Conservation (phyloP, 1,284 basidiomycete genomes). For the Cerrena zonata region DNA sequence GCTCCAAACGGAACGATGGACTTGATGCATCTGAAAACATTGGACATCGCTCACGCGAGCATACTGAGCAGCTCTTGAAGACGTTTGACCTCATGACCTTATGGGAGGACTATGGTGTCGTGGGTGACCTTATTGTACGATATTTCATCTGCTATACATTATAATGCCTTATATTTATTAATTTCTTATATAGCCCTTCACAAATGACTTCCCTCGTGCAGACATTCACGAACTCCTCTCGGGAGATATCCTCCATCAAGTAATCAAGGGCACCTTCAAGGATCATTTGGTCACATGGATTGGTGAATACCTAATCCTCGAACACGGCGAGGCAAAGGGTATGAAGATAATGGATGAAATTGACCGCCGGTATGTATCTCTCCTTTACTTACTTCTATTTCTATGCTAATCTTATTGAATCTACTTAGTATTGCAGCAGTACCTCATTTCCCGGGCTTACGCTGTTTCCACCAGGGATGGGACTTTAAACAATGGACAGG, state of each 20-base stretch:
- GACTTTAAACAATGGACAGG: slow-evolving; percentile 13
- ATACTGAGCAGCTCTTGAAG: not conserved
- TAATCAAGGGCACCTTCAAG: no score
- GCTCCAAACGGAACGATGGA: not conserved
- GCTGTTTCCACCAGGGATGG: slow-evolving; percentile 7
- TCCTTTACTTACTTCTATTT: no score
- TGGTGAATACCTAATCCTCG: slow-evolving; percentile 15
- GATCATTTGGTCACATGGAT: no score
- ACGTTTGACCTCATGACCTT: not conserved
- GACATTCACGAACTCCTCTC: slow-evolving; percentile 10
- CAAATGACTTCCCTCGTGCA: slow-evolving; percentile 8
- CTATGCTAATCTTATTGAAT: no score
- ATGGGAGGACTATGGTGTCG: slow-evolving; percentile 8
- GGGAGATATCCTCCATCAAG: slow-evolving; percentile 10
- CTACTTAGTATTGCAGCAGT: slow-evolving; percentile 10
- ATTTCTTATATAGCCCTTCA: slow-evolving; percentile 11
- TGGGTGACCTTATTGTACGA: slow-evolving; percentile 5
- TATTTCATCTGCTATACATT: not conserved
- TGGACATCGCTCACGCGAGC: not conserved
- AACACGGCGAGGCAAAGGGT: slow-evolving; percentile 14
- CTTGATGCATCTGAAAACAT: not conserved
- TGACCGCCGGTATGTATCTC: slow-evolving; percentile 19
- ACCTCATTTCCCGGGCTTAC: slow-evolving; percentile 11
- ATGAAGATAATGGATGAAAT: slow-evolving; percentile 24
- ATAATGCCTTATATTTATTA: no score